Evolutionary conservation across 1,284 basidiomycete genomes (phyloP).

Genomic region (Apiotrichum siamense): DNA sequence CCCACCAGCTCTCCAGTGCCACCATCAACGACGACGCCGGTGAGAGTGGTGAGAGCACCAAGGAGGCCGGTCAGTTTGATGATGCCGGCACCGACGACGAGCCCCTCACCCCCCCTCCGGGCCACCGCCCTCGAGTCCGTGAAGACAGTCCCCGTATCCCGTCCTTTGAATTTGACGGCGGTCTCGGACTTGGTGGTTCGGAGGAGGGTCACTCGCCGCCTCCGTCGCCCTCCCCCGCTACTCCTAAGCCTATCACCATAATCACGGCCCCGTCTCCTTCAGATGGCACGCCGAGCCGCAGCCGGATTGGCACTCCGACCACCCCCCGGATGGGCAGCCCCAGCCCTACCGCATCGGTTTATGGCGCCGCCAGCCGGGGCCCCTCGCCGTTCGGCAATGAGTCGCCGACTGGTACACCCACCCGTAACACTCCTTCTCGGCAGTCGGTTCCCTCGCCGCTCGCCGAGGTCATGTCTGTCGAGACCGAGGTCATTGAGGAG

Average conservation of each 20-base stretch:
- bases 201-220: background rate
- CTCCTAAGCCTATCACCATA: constrained; percentile 4
- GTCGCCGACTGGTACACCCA: background rate
- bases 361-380: background rate
- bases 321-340: background rate
- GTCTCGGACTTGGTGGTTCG: background rate
- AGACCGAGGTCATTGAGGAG: background rate
- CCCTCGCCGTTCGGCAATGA: background rate
- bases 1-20: background rate
- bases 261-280: constrained; percentile 4
- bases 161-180: constrained; percentile 39
- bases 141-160: constrained; percentile 40
- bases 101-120: constrained; percentile 39
- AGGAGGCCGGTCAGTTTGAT: background rate
- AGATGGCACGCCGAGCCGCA: background rate
- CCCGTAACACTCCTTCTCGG: constrained; percentile 2
- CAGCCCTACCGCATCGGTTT: no score
- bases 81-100: constrained; percentile 17
- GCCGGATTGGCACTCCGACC: background rate
- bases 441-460: constrained; percentile 6
- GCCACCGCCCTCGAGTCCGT: constrained; percentile 1
- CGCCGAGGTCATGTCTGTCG: constrained; percentile 1
- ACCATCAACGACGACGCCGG: constrained; percentile 2
- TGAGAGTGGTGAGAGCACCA: constrained; percentile 1
- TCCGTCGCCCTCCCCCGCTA: background rate